phyloP scores from a whole-genome alignment of 495 filamentous ascomycete genomes.

The Talaromyces adpressus region DNA sequence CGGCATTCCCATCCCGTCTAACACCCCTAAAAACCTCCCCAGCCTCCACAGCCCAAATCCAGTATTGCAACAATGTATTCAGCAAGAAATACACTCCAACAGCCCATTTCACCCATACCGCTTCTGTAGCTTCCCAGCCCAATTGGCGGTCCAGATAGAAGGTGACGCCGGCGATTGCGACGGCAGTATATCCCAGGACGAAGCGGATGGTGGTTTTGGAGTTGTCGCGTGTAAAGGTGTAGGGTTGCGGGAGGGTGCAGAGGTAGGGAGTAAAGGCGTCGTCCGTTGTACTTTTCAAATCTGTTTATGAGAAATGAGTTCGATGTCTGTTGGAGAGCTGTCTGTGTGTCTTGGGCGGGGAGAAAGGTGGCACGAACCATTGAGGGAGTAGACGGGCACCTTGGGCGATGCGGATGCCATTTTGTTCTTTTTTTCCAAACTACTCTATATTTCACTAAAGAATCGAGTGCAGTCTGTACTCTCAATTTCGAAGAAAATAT shows the following conservation, averaged over 20 bases:
- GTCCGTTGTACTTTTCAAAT: constrained; percentile 94
- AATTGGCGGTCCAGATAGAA: constrained; percentile 89
- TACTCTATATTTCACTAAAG: too few relatives aligned
- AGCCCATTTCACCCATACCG: constrained; percentile 60
- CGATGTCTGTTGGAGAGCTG: background rate
- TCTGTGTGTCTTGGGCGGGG: background rate
- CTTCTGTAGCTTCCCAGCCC: constrained; percentile 78
- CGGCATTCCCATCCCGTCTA: constrained; percentile 46
- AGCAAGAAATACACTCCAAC: constrained; percentile 74
- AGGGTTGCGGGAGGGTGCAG: constrained; percentile 55
- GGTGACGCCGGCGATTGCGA: constrained; percentile 67
- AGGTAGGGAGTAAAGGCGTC: constrained; percentile 92
- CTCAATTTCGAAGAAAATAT: too few relatives aligned
- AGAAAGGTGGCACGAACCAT: constrained; percentile 29
- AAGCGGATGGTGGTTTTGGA: constrained; percentile 75
- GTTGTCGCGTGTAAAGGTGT: constrained; percentile 73
- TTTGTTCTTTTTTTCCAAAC: too few relatives aligned
- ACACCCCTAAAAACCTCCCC: constrained; percentile 73
- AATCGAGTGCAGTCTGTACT: too few relatives aligned
- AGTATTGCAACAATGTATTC: constrained; percentile 72
- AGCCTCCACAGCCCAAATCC: constrained; percentile 81
- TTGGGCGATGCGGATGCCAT: constrained; percentile 27
- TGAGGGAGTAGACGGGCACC: constrained; percentile 41
- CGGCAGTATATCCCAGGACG: constrained; percentile 72
- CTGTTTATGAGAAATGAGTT: constrained; percentile 30